Conservation (phyloP, 306 rosid genomes). For the Vigna radiata region DNA sequence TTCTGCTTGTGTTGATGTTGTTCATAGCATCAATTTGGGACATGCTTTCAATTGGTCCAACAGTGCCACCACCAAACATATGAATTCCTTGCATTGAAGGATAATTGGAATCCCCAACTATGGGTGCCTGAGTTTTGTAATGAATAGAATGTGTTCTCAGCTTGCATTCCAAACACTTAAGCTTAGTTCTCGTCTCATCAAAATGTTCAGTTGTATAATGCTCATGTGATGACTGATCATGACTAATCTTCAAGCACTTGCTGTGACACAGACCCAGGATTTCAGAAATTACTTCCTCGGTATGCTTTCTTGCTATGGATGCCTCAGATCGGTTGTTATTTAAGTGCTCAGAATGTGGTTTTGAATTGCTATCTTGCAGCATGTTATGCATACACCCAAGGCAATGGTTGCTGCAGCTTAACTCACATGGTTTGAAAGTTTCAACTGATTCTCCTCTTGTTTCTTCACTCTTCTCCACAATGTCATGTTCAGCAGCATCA, state of each 20-base stretch:
- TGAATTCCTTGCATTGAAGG: constrained; percentile 39
- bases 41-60: constrained; percentile 36
- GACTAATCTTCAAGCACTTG: constrained; percentile 16
- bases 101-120: constrained; percentile 11
- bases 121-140: constrained; percentile 18
- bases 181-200: constrained; percentile 33
- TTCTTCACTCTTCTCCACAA: constrained; percentile 45
- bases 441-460: constrained; percentile 39
- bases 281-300: constrained; percentile 44
- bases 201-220: constrained; percentile 8
- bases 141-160: constrained; percentile 37
- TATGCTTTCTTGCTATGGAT: constrained; percentile 33
- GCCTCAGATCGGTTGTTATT: constrained; percentile 25
- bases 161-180: constrained; percentile 41
- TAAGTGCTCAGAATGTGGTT: constrained; percentile 15
- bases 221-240: constrained; percentile 36
- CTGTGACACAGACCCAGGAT: constrained; percentile 34
- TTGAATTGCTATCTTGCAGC: constrained; percentile 30
- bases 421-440: constrained; percentile 26
- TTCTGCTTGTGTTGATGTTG: constrained; percentile 35
- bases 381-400: constrained; percentile 40
- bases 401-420: constrained; percentile 24
- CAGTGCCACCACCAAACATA: constrained; percentile 21
- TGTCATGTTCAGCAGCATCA: constrained; percentile 32
- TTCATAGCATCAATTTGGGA: constrained; percentile 41